Conservation (phyloP, 805 yeast genomes). For the Candida coleopterorum region DNA sequence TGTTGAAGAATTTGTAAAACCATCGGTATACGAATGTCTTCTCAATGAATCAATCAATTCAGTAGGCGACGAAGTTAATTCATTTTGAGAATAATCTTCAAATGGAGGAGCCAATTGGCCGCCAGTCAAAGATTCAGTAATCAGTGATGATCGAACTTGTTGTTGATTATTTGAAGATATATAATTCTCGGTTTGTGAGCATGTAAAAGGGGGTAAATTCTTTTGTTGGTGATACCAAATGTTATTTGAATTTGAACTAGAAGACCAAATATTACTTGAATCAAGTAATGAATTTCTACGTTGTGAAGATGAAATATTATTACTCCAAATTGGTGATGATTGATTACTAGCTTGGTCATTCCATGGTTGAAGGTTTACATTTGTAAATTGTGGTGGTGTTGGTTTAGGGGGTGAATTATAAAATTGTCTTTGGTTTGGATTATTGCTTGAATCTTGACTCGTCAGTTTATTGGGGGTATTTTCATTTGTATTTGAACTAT, state of each 20-base stretch:
- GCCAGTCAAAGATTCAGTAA: constrained; percentile 4
- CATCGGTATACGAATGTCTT: constrained; percentile 13
- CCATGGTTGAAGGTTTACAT: no score
- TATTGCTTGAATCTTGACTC: no score
- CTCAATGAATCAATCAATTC: constrained; percentile 6
- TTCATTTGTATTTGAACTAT: no score
- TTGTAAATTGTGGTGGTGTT: not conserved
- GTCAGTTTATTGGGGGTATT: no score
- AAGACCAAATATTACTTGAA: constrained; percentile 3
- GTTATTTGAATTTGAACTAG: not conserved
- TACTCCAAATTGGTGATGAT: no score
- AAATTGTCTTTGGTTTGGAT: no score
- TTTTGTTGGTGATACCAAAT: not conserved
- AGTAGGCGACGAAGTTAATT: constrained; percentile 4
- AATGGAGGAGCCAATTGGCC: constrained; percentile 1
- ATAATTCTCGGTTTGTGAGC: constrained; percentile 1
- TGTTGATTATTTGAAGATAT: not conserved
- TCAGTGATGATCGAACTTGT: constrained; percentile 7
- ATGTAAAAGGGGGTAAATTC: not conserved
- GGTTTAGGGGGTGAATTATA: not conserved
- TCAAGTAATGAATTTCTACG: constrained; percentile 4
- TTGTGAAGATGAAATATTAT: not conserved
- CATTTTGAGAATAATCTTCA: not conserved
- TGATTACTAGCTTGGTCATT: no score
- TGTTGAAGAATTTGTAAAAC: not conserved